Base-by-base conservation (phyloP, 148 eudicot species). In the Arctostaphylos glauca region DNA sequence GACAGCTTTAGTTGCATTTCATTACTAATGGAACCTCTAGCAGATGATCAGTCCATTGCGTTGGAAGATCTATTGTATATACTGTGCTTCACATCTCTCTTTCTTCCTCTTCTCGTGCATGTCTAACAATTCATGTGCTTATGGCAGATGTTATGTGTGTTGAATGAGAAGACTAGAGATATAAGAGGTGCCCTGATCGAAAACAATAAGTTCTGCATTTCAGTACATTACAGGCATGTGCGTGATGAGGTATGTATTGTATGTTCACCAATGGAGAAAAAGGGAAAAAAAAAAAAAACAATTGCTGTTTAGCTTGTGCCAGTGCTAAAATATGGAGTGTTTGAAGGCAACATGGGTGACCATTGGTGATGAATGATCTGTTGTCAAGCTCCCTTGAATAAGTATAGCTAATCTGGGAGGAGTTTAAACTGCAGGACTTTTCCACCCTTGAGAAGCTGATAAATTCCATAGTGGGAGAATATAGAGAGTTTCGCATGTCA, bases 141-240 rank as follows among this genome's bases (percentile, higher is more conserved):
- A 48, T 68, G 81, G 67, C 79, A 91, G 94, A 90, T 91, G 70
- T 68, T 83, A 52, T 83, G 71, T 49, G 66, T 80, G 59, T 77
- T 91, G 83, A 81, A 77, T 25, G 89, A 92, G 81, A 85, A 81
- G 71, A 88, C 93, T 44, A 84, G 60, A 76, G 84, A 64, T 52
- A 86, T 91, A 80, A 74, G 86, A 81, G 95, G 95, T 0, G 91
- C 74, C 8, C 83, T 66, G 72, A 66, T 92, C 19, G 93, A 92
- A 85, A 87, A 92, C 85, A 92, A 91, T 82, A 88, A 87, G 74
- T 92, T 91, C 82, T 91, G 93, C 74, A 41, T 91, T 50, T 91
- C 95, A 16, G 91, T 91, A 41, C 93, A 92, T 86, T 91, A 82
- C 86, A 87, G 93, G 82, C 87, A 83, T 41, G 92, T 88, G 23